Percentiles rank a stretch among this genome's conserved stretches.
Conservation (phyloP, 768 basidiomycete genomes). For the Cystobasidiopsis lactophilus region DNA sequence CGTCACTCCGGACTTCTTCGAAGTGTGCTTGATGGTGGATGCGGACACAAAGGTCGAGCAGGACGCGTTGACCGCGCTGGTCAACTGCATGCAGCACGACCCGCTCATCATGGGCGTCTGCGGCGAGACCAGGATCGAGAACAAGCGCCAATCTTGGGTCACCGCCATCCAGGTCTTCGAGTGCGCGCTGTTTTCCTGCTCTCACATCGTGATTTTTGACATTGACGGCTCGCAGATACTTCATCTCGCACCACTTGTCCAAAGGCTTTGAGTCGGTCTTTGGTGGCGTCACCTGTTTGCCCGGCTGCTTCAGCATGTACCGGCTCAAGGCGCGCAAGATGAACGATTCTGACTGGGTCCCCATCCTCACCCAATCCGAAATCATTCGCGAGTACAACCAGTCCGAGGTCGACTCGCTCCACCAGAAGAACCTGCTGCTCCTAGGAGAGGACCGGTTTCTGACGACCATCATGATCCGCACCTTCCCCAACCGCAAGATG, state of each 20-base stretch:
- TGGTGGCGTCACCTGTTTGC: slow-evolving; percentile 95
- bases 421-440: slow-evolving; percentile 89
- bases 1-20: slow-evolving; percentile 97
- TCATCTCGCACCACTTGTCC: slow-evolving; percentile 93
- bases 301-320: slow-evolving; percentile 99
- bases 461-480: slow-evolving; percentile 82
- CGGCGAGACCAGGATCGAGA: slow-evolving; percentile 94
- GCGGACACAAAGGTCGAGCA: slow-evolving; percentile 93
- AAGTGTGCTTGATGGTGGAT: slow-evolving; percentile 95
- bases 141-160: slow-evolving; percentile 96
- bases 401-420: slow-evolving; percentile 71
- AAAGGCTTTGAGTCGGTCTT: slow-evolving; percentile 99
- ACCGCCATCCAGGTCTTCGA: slow-evolving; percentile 95
- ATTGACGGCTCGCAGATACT: slow-evolving; percentile 34
- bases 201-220: not conserved
- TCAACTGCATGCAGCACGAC: slow-evolving; percentile 98
- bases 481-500: slow-evolving; percentile 98
- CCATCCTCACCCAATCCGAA: slow-evolving; percentile 85
- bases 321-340: slow-evolving; percentile 76
- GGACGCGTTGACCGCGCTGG: slow-evolving; percentile 66
- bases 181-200: slow-evolving; percentile 4
- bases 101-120: slow-evolving; percentile 98
- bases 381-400: slow-evolving; percentile 96
- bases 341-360: slow-evolving; percentile 87
- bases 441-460: slow-evolving; percentile 98